These are phyloP conservation scores for Aspergillus carbonarius DNA, from an alignment of 2,329 filamentous ascomycete species.

Conservation along the genomic window DNA sequence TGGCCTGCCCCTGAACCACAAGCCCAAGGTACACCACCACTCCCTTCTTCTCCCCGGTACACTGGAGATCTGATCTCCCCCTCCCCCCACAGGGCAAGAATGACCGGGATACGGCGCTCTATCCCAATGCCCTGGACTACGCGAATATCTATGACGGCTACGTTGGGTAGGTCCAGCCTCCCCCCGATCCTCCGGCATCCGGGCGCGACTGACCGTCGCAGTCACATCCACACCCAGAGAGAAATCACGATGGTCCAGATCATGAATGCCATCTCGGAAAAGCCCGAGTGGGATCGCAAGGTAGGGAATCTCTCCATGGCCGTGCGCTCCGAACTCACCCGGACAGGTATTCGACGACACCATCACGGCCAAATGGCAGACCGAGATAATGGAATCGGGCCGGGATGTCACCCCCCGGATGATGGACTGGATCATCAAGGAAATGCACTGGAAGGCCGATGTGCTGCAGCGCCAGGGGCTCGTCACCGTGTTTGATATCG, in stretches of 20 bases:
- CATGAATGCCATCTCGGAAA: constrained; percentile 46
- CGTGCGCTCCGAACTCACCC: neutral
- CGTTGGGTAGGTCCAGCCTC: neutral
- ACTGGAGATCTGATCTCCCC: too few species aligned
- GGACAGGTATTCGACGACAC: constrained; percentile 34
- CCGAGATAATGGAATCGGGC: constrained; percentile 22
- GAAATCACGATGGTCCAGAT: constrained; percentile 44
- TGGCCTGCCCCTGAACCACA: neutral
- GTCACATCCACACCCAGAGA: constrained; percentile 10
- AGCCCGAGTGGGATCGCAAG: constrained; percentile 44
- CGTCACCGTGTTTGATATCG: constrained; percentile 39
- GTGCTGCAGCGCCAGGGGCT: constrained; percentile 38
- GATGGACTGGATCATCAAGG: constrained; percentile 44
- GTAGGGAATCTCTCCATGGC: constrained; percentile 16
- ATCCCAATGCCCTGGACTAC: neutral
- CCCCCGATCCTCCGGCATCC: too few species aligned
- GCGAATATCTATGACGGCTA: neutral
- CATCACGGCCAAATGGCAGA: constrained; percentile 36
- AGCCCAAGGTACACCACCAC: neutral
- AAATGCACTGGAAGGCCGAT: constrained; percentile 52
- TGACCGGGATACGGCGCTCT: neutral
- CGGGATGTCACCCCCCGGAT: constrained; percentile 34
- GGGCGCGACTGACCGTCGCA: neutral
- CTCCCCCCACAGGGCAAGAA: too few species aligned
- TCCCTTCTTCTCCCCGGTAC: too few species aligned